Evolutionary conservation across 1,284 basidiomycete species (phyloP), one percentile per base, ranked within the genome.

Genomic region (Fistulinella cinereoalba): DNA sequence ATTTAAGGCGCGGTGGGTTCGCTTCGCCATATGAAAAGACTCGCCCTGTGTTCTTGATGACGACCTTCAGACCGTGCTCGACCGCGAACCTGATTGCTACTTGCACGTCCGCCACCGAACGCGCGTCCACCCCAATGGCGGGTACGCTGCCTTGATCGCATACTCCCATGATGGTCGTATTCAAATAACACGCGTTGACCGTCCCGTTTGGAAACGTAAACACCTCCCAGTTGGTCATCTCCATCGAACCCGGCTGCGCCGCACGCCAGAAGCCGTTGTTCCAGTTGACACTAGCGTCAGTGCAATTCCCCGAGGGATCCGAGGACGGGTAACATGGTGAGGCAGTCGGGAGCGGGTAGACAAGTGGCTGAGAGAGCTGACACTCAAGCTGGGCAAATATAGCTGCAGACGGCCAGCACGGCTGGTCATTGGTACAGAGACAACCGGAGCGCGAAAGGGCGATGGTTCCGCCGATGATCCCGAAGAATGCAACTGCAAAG

Each of bases 21-120:
- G n/a, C n/a, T 4, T 6, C 7, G 18, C 4, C 4, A n/a, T 16
- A n/a, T 27, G 6, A n/a, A 25, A 9, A 15, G 5, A 41, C 65
- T 21, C 52, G 71, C 68, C 75, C 74, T 10, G 76, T 76, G 44
- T 73, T 74, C 56, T 77, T 79, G n/a, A 79, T 61, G 0, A 71
- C 71, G 4, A 76, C 49, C 8, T 69, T 70, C 18, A 77, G 56
- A 46, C 75, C 72, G 41, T 74, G 61, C 31, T 62, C 50, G 8
- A 53, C 62, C 0, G 72, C 45, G 39, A 61, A 61, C 1, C n/a
- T 33, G 5, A 63, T 39, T 4, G 54, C 72, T 32, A 65, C 69
- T 48, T 73, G 70, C 4, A 78, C 55, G 49, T 74, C 72, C n/a
- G 44, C 49, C 6, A 62, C 60, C 0, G 47, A 58, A 6, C 67